Base-by-base conservation (phyloP, 805 yeast genomes). In the Wickerhamiella azyma region DNA sequence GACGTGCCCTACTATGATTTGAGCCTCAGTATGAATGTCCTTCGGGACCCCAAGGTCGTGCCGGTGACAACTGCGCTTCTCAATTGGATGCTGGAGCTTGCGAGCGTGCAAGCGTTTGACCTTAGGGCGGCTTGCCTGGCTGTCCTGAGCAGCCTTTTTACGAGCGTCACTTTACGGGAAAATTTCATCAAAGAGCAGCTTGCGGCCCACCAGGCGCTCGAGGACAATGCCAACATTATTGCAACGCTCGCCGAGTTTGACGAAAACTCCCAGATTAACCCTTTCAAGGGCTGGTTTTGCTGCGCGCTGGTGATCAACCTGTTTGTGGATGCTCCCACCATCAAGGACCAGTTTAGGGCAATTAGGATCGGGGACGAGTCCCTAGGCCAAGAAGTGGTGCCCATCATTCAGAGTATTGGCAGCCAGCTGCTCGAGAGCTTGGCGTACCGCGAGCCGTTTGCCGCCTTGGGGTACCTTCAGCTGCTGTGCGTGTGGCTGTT, bases 1-100 rank as follows among this genome's bases (percentile, higher is more conserved):
- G 97, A 92, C 61, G 96, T 92, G 7, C 98, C 98, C 0, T 85
- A 80, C 58, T 69, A 88, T 46, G 96, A 85, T 56, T 85, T 95
- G 9, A 68, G 79, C 5, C 56, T 75, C 45, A 77, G 78, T 0
- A 50, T 51, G 28, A 51, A 55, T 10, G 53, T 54, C 6, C 64
- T 59, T 33, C 48, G 53, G 5, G 62, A 54, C 43, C 66, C 59
- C 4, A 55, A 52, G 24, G 50, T 73, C 1, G 63, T 85, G 2
- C 89, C 96, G 0, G 94, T 84, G 0, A 69, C 81, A 0, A 68
- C 72, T 26, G 85, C 94, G 0, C 66, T 92, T 42, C 57, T 89
- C 26, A 80, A 82, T 51, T 92, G 98, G 98, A 71, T 85, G 29
- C 63, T 89, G 7, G 72, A 68, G 49, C 75, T 79, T n/a, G n/a